Conservation (phyloP, 2,329 filamentous ascomycete species). For the Coniochaeta pulveracea region DNA sequence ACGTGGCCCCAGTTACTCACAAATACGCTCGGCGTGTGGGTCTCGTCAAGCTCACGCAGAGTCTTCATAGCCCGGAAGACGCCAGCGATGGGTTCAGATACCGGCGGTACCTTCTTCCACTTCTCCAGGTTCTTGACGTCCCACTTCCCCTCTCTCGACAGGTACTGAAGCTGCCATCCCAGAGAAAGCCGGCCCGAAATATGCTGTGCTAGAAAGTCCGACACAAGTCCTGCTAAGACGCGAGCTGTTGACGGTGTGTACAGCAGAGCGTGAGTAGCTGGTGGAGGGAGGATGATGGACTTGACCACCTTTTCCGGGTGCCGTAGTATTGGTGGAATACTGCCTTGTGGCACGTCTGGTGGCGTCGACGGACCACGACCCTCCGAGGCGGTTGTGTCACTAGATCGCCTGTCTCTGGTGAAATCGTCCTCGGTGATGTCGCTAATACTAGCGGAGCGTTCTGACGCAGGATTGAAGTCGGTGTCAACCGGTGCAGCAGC, state of each 20-base stretch:
- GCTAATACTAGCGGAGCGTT: not conserved
- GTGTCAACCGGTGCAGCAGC: slow-evolving; percentile 35
- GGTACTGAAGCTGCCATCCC: slow-evolving; percentile 83
- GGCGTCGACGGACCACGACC: slow-evolving; percentile 30
- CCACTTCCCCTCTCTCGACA: slow-evolving; percentile 89
- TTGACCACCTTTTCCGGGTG: slow-evolving; percentile 48
- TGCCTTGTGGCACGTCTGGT: slow-evolving; percentile 24
- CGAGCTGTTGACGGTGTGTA: slow-evolving; percentile 69
- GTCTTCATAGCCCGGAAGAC: slow-evolving; percentile 90
- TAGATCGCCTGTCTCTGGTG: slow-evolving; percentile 10
- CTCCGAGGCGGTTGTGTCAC: slow-evolving; percentile 25
- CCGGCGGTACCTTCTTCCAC: slow-evolving; percentile 70
- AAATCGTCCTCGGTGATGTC: slow-evolving; percentile 27
- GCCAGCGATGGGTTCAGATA: slow-evolving; percentile 66
- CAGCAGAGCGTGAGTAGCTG: slow-evolving; percentile 73
- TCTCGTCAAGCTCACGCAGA: slow-evolving; percentile 74
- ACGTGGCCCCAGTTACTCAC: slow-evolving; percentile 52
- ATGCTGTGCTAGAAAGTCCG: slow-evolving; percentile 65
- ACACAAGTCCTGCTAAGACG: slow-evolving; percentile 68
- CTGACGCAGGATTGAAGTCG: slow-evolving; percentile 20
- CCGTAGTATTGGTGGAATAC: slow-evolving; percentile 34
- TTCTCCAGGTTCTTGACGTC: slow-evolving; percentile 94
- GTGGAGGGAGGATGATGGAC: slow-evolving; percentile 58
- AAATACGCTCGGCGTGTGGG: slow-evolving; percentile 67
- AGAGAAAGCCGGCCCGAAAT: slow-evolving; percentile 70